Evolutionary conservation across 108 stramenopile species (phyloP), one percentile per base, ranked within the genome.

Genomic region (Nitzschia palea): DNA sequence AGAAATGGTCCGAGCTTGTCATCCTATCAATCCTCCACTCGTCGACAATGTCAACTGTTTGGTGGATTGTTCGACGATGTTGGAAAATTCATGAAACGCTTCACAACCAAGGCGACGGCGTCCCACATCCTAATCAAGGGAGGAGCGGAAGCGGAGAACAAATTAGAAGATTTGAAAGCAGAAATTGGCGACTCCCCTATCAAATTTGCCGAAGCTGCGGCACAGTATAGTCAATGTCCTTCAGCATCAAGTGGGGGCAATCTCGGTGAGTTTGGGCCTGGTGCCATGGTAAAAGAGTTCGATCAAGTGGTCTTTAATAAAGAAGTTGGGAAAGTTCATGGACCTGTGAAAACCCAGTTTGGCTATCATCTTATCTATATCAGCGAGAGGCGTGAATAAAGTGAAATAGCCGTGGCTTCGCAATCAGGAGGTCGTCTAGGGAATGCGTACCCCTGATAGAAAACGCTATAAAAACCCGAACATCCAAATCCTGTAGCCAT

Each of bases 301-400:
- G 91, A 93, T 61, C 63, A 67, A 12, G 86, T 85, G 3, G 77
- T 87, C 14, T 93, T 93, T 73, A 53, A 76, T 22, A 52, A 62
- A 10, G 31, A 55, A 29, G 44, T 80, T 0, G 85, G 85, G 23
- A 62, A 62, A 53, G 58, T 89, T 9, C 61, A 82, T 42, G 88
- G 82, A 29, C 85, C 85, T 0, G 56, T 86, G 9, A 67, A 81
- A 55, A 86, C 85, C 18, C 62, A 81, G 35, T 90, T 90, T 71
- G 88, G 88, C 9, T 86, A 83, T 44, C 88, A 90, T 83, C 57
- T 90, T 44, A 81, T 90, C 15, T 81, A 88, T 27, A 79, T 92
- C 29, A 80, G 76, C 48, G 81, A 84, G 23, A 58, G 87, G 2
- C 72, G 80, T 31, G 87, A 75, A 37, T 67, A 75, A 29, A 32